phyloP scores from a whole-genome alignment of 2,329 filamentous ascomycete genomes.

The Sarocladiaceae sp. region DNA sequence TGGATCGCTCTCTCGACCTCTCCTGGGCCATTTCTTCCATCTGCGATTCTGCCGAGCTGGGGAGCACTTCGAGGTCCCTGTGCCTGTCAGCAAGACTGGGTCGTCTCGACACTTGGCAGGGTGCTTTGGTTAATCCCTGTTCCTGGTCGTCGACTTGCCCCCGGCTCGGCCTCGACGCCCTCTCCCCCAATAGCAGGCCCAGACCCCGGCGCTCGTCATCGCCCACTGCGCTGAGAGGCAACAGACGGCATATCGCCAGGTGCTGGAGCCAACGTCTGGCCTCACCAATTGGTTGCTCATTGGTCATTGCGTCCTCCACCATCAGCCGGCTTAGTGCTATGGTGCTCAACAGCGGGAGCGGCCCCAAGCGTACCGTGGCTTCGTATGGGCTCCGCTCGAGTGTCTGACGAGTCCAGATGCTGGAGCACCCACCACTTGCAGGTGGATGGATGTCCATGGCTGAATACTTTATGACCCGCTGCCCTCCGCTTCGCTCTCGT shows the following conservation, averaged over 20 bases:
- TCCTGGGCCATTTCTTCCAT: not conserved
- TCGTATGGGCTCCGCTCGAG: not conserved
- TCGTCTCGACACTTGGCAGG: not conserved
- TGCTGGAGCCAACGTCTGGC: not conserved
- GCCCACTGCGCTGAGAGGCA: not conserved
- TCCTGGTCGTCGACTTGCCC: not conserved
- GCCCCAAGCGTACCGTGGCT: not conserved
- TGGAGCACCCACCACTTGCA: constrained; percentile 3
- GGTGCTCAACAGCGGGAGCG: not conserved
- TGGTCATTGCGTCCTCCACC: constrained; percentile 6
- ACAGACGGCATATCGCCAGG: not conserved
- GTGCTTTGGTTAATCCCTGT: not conserved
- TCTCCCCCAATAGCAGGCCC: constrained; percentile 1
- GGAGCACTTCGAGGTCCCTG: not conserved
- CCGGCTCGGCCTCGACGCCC: not conserved
- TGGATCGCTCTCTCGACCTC: not conserved
- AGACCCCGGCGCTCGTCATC: not conserved
- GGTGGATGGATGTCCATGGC: not conserved
- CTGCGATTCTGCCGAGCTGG: not conserved
- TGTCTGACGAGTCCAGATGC: constrained; percentile 9
- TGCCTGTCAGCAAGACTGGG: constrained; percentile 5
- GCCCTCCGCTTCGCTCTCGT: constrained; percentile 1
- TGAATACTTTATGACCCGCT: constrained; percentile 9
- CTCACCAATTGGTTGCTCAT: not conserved
- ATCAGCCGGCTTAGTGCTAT: not conserved